Conservation (phyloP, 805 yeast species). For the Lipomyces japonicus region DNA sequence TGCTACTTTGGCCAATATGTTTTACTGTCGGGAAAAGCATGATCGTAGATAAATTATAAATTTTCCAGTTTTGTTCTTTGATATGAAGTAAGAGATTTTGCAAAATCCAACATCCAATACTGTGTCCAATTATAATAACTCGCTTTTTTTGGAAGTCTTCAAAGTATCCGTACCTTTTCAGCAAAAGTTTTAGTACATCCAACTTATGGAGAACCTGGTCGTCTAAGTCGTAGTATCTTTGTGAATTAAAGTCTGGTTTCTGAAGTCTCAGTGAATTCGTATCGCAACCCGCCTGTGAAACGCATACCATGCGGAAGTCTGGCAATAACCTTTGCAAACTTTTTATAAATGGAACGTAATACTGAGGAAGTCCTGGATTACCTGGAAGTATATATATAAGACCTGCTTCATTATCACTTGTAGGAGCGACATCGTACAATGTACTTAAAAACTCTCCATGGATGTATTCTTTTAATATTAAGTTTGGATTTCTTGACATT, state of each 20-base stretch:
- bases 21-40: slow-evolving; percentile 67
- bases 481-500: no score
- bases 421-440: slow-evolving; percentile 18
- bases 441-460: slow-evolving; percentile 10
- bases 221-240: slow-evolving; percentile 42
- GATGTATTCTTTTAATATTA: neutral
- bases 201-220: slow-evolving; percentile 60
- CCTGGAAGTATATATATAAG: slow-evolving; percentile 66
- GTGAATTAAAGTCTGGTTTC: slow-evolving; percentile 7
- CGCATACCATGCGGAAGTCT: slow-evolving; percentile 50
- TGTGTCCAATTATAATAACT: slow-evolving; percentile 59
- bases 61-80: slow-evolving; percentile 26
- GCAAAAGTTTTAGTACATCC: slow-evolving; percentile 44
- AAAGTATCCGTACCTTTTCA: slow-evolving; percentile 13
- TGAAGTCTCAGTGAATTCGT: slow-evolving; percentile 5
- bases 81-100: slow-evolving; percentile 48
- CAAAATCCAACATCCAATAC: slow-evolving; percentile 63
- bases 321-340: slow-evolving; percentile 44
- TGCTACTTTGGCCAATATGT: slow-evolving; percentile 50
- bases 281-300: slow-evolving; percentile 64
- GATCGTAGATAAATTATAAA: slow-evolving; percentile 48
- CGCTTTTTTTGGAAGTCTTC: slow-evolving; percentile 32
- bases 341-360: slow-evolving; percentile 54
- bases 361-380: slow-evolving; percentile 70
- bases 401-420: slow-evolving; percentile 10